phyloP scores from a whole-genome alignment of 108 stramenopile species.

The Craspedostauros australis region DNA sequence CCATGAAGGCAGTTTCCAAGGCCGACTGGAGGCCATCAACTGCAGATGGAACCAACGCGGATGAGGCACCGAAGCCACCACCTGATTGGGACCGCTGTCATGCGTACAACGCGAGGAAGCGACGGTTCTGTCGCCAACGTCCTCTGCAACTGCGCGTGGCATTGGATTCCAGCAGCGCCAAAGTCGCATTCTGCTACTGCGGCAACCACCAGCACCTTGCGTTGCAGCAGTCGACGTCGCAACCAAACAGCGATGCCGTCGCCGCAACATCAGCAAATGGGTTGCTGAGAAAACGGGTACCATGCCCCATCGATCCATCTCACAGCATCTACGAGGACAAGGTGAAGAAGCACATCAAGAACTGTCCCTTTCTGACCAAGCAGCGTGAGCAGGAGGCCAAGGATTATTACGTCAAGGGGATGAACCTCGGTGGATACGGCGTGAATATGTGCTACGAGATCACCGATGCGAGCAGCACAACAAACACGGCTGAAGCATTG shows the following conservation, averaged over 20 bases:
- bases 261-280: background rate
- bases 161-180: conserved; percentile 27
- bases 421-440: conserved; percentile 72
- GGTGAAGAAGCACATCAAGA: conserved; percentile 46
- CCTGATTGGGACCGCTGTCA: conserved; percentile 79
- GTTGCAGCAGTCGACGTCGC: background rate
- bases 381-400: conserved; percentile 25
- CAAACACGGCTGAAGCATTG: background rate
- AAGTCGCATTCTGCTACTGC: conserved; percentile 28
- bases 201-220: conserved; percentile 37
- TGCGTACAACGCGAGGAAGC: conserved; percentile 46
- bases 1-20: too few species aligned
- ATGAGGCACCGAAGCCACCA: too few species aligned
- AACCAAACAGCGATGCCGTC: background rate
- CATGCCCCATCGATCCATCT: conserved; percentile 81
- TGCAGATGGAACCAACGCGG: too few species aligned
- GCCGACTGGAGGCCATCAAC: too few species aligned
- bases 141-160: conserved; percentile 7
- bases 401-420: conserved; percentile 40
- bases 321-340: conserved; percentile 66
- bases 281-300: conserved; percentile 56
- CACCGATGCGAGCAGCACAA: background rate
- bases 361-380: conserved; percentile 59
- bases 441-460: conserved; percentile 3
- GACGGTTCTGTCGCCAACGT: conserved; percentile 55